A percentile compares a stretch with the other conserved stretches of the same genome.
Conservation (phyloP, 73 alveolate genomes). For the Blepharisma japonicum region DNA sequence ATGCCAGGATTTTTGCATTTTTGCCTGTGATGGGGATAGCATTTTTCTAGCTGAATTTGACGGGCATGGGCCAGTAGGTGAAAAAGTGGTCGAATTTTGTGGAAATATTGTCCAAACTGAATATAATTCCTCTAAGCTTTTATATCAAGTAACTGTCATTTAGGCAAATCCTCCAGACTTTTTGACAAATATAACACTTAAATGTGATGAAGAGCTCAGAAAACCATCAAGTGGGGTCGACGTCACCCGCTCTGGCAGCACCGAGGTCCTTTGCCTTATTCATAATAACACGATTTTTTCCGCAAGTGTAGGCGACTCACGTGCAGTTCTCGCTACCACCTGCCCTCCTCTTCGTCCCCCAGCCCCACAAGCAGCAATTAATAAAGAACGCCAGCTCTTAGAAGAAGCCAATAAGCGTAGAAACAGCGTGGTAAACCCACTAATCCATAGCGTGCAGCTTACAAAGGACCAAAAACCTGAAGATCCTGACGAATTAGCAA, state of each 20-base stretch:
- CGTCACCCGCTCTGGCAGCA: slow-evolving; percentile 16
- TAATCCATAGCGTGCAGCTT: not conserved
- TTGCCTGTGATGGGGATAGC: not conserved
- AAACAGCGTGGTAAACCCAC: not conserved
- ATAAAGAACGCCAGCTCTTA: not conserved
- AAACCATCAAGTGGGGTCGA: not conserved
- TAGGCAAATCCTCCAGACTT: slow-evolving; percentile 1
- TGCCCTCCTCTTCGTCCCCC: not conserved
- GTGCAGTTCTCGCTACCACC: slow-evolving; percentile 43
- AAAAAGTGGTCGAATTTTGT: slow-evolving; percentile 23
- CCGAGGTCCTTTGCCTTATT: slow-evolving; percentile 20
- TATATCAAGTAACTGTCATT: not conserved
- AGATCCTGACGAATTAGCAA: slow-evolving; percentile 48
- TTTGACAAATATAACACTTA: not conserved
- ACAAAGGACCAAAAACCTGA: slow-evolving; percentile 62
- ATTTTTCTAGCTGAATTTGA: slow-evolving; percentile 6
- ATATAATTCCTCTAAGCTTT: not conserved
- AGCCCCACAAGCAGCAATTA: not conserved
- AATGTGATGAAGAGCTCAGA: slow-evolving; percentile 24
- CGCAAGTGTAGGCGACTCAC: slow-evolving; percentile 37
- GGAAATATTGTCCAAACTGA: not conserved
- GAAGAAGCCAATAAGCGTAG: not conserved
- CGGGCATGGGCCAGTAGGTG: slow-evolving; percentile 30
- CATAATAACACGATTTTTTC: not conserved
- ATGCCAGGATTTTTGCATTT: slow-evolving; percentile 20